These are phyloP conservation scores for Chaetomium sp. DNA, from an alignment of 2,329 filamentous ascomycete species.

Conservation along the genomic window DNA sequence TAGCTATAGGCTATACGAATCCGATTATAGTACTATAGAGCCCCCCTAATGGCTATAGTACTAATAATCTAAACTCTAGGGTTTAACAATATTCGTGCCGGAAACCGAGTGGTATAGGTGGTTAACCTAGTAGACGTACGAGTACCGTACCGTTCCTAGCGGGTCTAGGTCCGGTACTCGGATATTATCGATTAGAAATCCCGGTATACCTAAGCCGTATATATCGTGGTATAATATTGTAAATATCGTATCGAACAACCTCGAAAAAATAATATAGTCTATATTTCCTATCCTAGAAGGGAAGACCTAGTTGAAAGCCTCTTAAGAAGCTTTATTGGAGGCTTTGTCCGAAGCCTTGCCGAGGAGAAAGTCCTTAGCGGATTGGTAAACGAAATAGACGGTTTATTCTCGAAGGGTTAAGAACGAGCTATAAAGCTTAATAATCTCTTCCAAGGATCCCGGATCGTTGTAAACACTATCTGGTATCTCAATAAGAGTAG, in stretches of 20 bases:
- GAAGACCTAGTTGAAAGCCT: constrained; percentile 18
- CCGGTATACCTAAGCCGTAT: constrained; percentile 21
- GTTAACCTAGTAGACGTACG: constrained; percentile 28
- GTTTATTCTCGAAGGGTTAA: constrained; percentile 22
- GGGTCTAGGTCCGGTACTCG: constrained; percentile 23
- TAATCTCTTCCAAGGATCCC: constrained; percentile 17
- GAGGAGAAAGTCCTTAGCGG: constrained; percentile 28
- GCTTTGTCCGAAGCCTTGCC: constrained; percentile 8
- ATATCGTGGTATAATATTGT: constrained; percentile 34
- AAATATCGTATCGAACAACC: constrained; percentile 26
- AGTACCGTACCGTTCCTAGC: constrained; percentile 27
- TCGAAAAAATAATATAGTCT: constrained; percentile 24
- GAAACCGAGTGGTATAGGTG: constrained; percentile 20
- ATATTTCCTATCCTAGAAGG: constrained; percentile 21
- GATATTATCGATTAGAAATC: constrained; percentile 22
- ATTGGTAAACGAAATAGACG: constrained; percentile 27
- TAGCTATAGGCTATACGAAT: no score
- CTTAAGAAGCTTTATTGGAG: not conserved
- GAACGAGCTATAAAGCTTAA: constrained; percentile 27
- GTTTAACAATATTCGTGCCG: no score
- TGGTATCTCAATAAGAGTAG: constrained; percentile 18
- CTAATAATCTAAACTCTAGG: no score
- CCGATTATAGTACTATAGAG: no score
- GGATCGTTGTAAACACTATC: constrained; percentile 2
- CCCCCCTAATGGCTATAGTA: no score